Base-by-base conservation (phyloP, 306 rosid species). In the Ormosia semicastrata region DNA sequence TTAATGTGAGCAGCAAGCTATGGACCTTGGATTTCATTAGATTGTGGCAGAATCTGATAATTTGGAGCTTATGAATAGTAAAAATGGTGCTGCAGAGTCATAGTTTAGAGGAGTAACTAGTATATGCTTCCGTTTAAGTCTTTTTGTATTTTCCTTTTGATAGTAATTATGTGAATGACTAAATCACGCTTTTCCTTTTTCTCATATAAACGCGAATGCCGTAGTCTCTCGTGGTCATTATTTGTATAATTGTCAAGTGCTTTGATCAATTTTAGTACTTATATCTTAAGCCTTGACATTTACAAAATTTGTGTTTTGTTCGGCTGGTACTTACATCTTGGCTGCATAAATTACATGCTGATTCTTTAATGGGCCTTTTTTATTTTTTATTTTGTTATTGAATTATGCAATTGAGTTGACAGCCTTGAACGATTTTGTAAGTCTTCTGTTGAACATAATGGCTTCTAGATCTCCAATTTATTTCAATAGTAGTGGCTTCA, bases 151-250 rank as follows among this genome's bases (percentile, higher is more conserved):
- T 54, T 67, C 53, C 33, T 54, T 66, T 62, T 52, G 84, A 54
- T 65, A 53, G 46, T 17, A 50, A 49, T 73, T 58, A 63, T 63
- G 74, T 10, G 66, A 72, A 81, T 63, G 73, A 73, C 4, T 30
- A 58, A 58, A 70, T 36, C 39, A 64, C 2, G 39, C 14, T 43
- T 18, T 39, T 12, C 0, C 29, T 4, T 32, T 14, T n/a, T 52
- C 15, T 52, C 17, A 15, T 5, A 10, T 58, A 29, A 58, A 59
- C 33, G 29, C 13, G 8, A 50, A 58, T 41, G 40, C 40, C 24
- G 10, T 29, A 13, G 40, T 59, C 32, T 11, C 15, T 50, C 8
- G 2, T 39, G 78, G 54, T 17, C 39, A 53, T 53, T 10, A 53
- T 34, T 76, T 76, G 39, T 76, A 49, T 49, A 64, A 47, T 63